phyloP scores from a whole-genome alignment of 1,139 yeast species.

The Hansenula anomala region DNA sequence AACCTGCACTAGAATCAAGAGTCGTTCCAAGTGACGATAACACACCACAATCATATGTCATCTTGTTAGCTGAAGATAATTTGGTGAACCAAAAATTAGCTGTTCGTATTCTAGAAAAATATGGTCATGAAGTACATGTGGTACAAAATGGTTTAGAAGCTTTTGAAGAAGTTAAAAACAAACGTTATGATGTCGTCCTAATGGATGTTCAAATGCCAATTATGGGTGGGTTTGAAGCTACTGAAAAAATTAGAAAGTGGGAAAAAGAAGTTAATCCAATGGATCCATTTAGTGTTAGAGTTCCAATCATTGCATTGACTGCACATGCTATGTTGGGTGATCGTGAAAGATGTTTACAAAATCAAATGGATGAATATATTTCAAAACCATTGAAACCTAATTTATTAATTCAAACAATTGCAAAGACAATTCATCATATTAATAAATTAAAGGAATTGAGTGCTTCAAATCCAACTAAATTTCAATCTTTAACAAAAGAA shows the following conservation, averaged over 20 bases:
- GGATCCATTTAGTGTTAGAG: constrained; percentile 52
- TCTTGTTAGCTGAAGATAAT: constrained; percentile 82
- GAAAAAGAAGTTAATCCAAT: constrained; percentile 69
- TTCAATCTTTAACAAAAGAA: constrained; percentile 7
- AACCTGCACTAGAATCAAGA: constrained; percentile 80
- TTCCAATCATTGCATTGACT: constrained; percentile 85
- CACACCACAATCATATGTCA: constrained; percentile 73
- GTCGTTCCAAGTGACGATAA: constrained; percentile 79
- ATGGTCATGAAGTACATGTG: constrained; percentile 75
- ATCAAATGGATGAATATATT: constrained; percentile 89
- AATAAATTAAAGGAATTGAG: constrained; percentile 24
- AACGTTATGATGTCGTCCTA: constrained; percentile 70
- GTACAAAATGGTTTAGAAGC: constrained; percentile 87
- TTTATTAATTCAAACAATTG: constrained; percentile 75
- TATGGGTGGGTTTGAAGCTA: constrained; percentile 93
- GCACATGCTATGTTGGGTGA: constrained; percentile 92
- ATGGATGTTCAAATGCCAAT: constrained; percentile 97
- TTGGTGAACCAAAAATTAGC: constrained; percentile 85
- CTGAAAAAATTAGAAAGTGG: constrained; percentile 83
- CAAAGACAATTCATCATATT: constrained; percentile 73
- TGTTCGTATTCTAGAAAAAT: constrained; percentile 75
- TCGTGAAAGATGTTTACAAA: constrained; percentile 76
- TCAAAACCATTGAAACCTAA: constrained; percentile 86
- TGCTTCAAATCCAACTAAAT: constrained; percentile 15
- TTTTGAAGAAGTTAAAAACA: constrained; percentile 59